phyloP scores from a whole-genome alignment of 73 alveolate genomes.

The Paramecium biaurelia region DNA sequence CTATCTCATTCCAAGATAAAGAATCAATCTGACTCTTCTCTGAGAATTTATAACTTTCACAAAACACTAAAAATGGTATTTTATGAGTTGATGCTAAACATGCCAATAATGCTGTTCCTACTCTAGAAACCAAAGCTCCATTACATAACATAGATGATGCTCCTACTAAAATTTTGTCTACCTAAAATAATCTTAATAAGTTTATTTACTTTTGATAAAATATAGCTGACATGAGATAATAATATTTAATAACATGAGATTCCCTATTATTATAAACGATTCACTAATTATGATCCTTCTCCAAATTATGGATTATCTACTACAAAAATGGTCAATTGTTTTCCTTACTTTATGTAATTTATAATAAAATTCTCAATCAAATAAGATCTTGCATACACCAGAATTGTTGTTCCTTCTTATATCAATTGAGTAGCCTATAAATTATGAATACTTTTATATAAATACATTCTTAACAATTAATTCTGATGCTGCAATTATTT shows the following conservation, averaged over 20 bases:
- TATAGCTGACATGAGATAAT: constrained; percentile 51
- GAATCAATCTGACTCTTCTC: constrained; percentile 63
- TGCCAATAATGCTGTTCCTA: constrained; percentile 63
- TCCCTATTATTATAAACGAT: constrained; percentile 16
- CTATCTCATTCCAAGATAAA: constrained; percentile 63
- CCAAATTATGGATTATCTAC: constrained; percentile 62
- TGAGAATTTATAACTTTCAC: constrained; percentile 63
- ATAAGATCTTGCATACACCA: constrained; percentile 61
- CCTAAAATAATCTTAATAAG: background rate
- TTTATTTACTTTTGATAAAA: background rate
- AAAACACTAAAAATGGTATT: constrained; percentile 61
- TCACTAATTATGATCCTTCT: constrained; percentile 43
- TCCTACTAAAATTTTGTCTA: constrained; percentile 57
- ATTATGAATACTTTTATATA: background rate
- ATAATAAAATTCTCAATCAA: constrained; percentile 56
- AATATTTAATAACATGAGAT: constrained; percentile 1
- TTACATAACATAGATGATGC: constrained; percentile 60
- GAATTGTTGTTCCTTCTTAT: constrained; percentile 25
- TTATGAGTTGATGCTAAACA: constrained; percentile 49
- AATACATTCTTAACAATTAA: constrained; percentile 48
- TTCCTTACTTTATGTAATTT: constrained; percentile 32
- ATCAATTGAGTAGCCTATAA: constrained; percentile 10
- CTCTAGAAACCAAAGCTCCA: constrained; percentile 61
- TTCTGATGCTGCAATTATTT: constrained; percentile 52
- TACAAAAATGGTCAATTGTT: constrained; percentile 38